Conservation (phyloP, 768 basidiomycete species). For the Candolleomyces eurysporus region DNA sequence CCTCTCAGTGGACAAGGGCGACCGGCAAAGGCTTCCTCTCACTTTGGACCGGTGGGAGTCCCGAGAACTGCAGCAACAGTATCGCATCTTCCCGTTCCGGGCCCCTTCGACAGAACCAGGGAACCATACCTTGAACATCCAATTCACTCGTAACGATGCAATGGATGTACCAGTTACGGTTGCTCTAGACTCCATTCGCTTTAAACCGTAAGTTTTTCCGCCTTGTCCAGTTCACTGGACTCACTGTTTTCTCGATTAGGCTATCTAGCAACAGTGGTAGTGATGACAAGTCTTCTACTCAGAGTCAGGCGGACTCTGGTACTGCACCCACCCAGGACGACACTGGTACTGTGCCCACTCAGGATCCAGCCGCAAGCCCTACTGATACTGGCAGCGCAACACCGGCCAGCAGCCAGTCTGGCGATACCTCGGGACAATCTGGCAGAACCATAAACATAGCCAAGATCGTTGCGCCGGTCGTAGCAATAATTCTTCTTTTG, state of each 20-base stretch:
- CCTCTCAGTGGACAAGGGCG: not conserved
- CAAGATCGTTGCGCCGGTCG: not conserved
- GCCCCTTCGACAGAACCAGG: not conserved
- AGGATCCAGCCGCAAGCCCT: too few species aligned
- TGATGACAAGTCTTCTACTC: not conserved
- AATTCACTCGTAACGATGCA: not conserved
- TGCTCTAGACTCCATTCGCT: slow-evolving; percentile 12
- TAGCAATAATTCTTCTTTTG: not conserved
- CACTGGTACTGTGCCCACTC: too few species aligned
- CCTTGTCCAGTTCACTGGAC: not conserved
- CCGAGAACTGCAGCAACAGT: not conserved
- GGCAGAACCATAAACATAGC: not conserved
- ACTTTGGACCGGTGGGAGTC: not conserved
- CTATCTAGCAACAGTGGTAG: not conserved
- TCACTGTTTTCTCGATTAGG: not conserved
- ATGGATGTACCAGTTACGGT: slow-evolving; percentile 5
- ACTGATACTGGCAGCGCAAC: too few species aligned
- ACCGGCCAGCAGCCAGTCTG: too few species aligned
- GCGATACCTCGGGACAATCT: not conserved
- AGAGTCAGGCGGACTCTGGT: too few species aligned
- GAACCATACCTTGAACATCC: slow-evolving; percentile 11
- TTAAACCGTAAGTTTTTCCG: not conserved
- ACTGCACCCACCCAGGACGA: too few species aligned
- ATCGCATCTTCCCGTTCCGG: not conserved
- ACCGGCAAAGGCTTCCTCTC: not conserved